Evolutionary conservation across 345 rosid species (phyloP), one percentile per base, ranked within the genome.

Genomic region (Draba incana): DNA sequence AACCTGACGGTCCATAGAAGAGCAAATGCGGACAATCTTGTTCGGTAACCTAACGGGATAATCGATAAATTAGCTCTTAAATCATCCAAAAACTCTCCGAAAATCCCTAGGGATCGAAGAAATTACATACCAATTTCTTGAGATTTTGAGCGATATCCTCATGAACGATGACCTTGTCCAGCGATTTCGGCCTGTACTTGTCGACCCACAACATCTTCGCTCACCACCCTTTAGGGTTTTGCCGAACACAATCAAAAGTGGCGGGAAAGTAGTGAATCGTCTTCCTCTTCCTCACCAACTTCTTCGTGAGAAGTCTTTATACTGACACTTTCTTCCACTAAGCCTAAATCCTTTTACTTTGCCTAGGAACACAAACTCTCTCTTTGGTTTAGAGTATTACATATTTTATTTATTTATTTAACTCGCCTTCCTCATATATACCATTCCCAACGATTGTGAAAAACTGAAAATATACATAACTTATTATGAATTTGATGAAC

Each of bases 21-120:
- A 94, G 96, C 80, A 94, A 80, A 74, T 94, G 99, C 3, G 96
- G 99, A 55, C 96, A 94, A 70, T 94, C 98, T 64, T 94, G 99
- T 72, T 94, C 96, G 7, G 86, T 44, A 2, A 94, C 99, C 98
- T 93, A 58, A 16, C 4, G 1, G 8, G 8, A 39, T 13, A 75
- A 62, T 62, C n/a, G 2, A 50, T 2, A 47, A 54, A n/a, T 44
- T 5, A 43, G 52, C 49, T 47, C 9, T 33, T 9, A 43, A 57
- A 33, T 33, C 30, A 75, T 35, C 15, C 8, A 2, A 23, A 55
- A 63, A 20, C 20, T 20, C 20, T 20, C 20, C 20, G 33, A 10
- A 8, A 50, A 39, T 4, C 12, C 38, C 69, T 74, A 59, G 58
- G 57, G 63, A 27, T 75, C 43, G 77, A 66, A 10, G 8, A 60